Evolutionary conservation across 768 basidiomycete genomes (phyloP), one percentile per base, ranked within the genome.

Genomic region (Lyophyllum semitale): DNA sequence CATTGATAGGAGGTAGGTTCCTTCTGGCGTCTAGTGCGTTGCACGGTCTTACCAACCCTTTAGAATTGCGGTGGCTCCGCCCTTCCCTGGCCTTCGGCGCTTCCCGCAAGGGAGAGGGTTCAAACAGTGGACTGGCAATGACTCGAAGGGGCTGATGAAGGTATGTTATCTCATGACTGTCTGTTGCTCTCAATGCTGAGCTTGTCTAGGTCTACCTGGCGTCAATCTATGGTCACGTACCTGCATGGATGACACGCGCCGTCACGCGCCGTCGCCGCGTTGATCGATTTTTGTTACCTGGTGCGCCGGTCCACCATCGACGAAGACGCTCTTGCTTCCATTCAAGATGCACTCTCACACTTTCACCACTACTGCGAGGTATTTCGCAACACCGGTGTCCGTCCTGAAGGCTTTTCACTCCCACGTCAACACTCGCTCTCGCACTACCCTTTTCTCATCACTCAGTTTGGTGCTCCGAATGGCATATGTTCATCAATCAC

Each of bases 401-500:
- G 48, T 20, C 40, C 56, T 0, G 51, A 48, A 48, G 20, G 50
- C 18, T 62, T 57, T 55, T 58, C 40, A n/a, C 55, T 68, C 35
- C 65, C 60, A 2, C 54, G 51, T 4, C 62, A 65, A 43, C 62
- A 65, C 42, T 53, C 64, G 0, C 30, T 65, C 17, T 8, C 22
- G 13, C 62, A 65, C 41, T 63, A 63, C 48, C 26, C 26, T 12
- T 6, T 2, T 8, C 45, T 53, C 12, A 65, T 63, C 26, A 35
- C 27, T n/a, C 18, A 17, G 13, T 75, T 71, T 55, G 68, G 68
- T 2, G 59, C 67, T 3, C 73, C 68, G 1, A 72, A 73, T 47
- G 69, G 74, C 0, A 63, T 75, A 2, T 74, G 73, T 42, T 71
- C 66, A 0, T 75, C 68, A 0, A 75, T 73, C 15, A 75, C 67